Base-by-base conservation (phyloP, 179 eudicot genomes). In the Corrigiola litoralis region DNA sequence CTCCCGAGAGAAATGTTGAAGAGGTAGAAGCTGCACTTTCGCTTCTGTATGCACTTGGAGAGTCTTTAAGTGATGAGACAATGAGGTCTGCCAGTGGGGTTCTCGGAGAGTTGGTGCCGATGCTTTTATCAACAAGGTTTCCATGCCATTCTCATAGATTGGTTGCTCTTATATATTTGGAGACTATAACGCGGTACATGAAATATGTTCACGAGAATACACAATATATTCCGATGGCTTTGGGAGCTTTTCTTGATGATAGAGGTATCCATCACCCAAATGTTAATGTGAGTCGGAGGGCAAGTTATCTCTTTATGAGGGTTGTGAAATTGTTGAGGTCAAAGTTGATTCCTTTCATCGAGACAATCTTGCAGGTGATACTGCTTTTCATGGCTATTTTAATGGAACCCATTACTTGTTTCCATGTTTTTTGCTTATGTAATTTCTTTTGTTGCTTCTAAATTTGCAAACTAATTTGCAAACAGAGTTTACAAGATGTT, bases 11-110 rank as follows among this genome's bases (percentile, higher is more conserved):
- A 50, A 91, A 86, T 69, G 91, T 79, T 29, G 99, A 95, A 76
- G 99, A 95, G 81, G 95, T 91, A 28, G 99, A 95, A 77, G 99
- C 91, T 66, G 89, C 97, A 40, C 79, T 94, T 17, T 88, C 96
- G 16, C 88, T 95, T 65, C 77, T 95, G 33, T 85, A 86, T 77
- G 96, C 97, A 10, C 84, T 85, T 50, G 99, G 99, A 27, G 99
- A 95, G 75, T 91, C 96, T 7, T 23, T 91, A 60, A 86, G 79
- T 51, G 97, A 88, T 38, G 97, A 95, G 70, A 84, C 84, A 27
- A 77, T 85, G 83, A 87, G 70, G 74, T 73, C 72, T 28, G 87
- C 96, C n/a, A 84, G 80, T 67, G 91, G 95, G 49, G 70, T 79
- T 34, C 48, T 91, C 72, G 86, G 87, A 72, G 99, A 94, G 62